Conservation (phyloP, 441 rosid genomes). For the Brassica balearica region DNA sequence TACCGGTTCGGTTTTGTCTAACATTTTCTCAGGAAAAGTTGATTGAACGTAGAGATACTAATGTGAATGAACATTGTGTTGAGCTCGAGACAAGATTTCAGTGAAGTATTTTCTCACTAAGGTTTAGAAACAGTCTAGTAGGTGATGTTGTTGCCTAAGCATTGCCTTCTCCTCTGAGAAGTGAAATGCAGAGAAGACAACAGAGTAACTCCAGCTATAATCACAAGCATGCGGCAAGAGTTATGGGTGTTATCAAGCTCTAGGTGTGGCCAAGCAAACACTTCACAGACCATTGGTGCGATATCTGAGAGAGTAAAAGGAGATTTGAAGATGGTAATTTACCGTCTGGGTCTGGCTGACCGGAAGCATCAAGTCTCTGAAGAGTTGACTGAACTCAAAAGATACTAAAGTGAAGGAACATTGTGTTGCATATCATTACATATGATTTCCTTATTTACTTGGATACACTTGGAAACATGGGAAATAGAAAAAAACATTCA, state of each 20-base stretch:
- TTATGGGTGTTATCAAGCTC: slow-evolving; percentile 53
- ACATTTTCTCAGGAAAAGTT: slow-evolving; percentile 1
- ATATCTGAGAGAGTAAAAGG: neutral
- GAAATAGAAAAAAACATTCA: slow-evolving; percentile 17
- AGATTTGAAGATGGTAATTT: slow-evolving; percentile 1
- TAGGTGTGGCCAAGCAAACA: slow-evolving; percentile 58
- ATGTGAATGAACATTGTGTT: neutral
- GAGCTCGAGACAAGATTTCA: neutral
- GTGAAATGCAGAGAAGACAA: slow-evolving; percentile 7
- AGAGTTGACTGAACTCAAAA: neutral
- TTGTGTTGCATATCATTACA: slow-evolving; percentile 24
- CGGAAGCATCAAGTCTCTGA: slow-evolving; percentile 13
- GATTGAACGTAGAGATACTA: neutral
- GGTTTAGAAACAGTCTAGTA: neutral
- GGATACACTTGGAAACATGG: slow-evolving; percentile 13
- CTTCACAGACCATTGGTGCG: slow-evolving; percentile 39
- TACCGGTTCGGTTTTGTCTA: neutral
- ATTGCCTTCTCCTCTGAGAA: slow-evolving; percentile 13
- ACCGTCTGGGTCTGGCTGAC: neutral
- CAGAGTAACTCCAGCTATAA: slow-evolving; percentile 4
- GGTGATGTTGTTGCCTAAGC: neutral
- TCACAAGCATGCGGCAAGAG: slow-evolving; percentile 46
- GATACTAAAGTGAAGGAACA: slow-evolving; percentile 1
- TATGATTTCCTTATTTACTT: slow-evolving; percentile 27
- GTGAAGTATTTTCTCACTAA: slow-evolving; percentile 8